These are phyloP conservation scores for Dissoconium aciculare DNA, from an alignment of 2,329 filamentous ascomycete genomes.

Conservation along the genomic window DNA sequence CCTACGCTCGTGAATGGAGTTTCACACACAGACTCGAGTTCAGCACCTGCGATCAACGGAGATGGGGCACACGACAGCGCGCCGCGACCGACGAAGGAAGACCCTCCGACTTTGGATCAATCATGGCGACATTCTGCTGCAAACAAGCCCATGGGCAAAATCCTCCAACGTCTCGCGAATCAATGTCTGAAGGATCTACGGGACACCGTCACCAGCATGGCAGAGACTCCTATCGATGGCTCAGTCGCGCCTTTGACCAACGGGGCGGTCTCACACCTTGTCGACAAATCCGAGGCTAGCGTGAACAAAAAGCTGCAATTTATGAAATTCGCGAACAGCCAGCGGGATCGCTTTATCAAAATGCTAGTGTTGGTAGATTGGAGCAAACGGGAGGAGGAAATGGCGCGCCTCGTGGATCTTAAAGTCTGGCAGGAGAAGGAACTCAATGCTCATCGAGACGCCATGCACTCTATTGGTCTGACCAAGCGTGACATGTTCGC, in stretches of 20 bases:
- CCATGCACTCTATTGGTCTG: slow-evolving; percentile 25
- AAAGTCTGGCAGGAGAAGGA: slow-evolving; percentile 50
- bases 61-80: slow-evolving; percentile 5
- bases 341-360: slow-evolving; percentile 84
- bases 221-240: slow-evolving; percentile 44
- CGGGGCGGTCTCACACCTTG: slow-evolving; percentile 24
- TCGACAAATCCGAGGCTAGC: slow-evolving; percentile 49
- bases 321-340: slow-evolving; percentile 62
- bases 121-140: slow-evolving; percentile 46
- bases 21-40: not conserved
- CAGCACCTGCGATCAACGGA: slow-evolving; percentile 8
- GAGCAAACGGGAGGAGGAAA: slow-evolving; percentile 57
- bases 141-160: slow-evolving; percentile 58
- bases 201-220: slow-evolving; percentile 54
- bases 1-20: not conserved
- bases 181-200: slow-evolving; percentile 65
- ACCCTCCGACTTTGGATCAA: slow-evolving; percentile 46
- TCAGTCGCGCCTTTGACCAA: slow-evolving; percentile 24
- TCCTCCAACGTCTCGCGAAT: slow-evolving; percentile 69
- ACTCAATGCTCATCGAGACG: slow-evolving; percentile 24
- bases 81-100: not conserved
- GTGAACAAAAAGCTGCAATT: slow-evolving; percentile 60
- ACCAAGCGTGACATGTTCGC: slow-evolving; percentile 58
- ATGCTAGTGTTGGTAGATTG: slow-evolving; percentile 80
- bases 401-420: slow-evolving; percentile 79